Evolutionary conservation across 2,329 filamentous ascomycete genomes (phyloP).

Genomic region (Aspergillus ibericus): DNA sequence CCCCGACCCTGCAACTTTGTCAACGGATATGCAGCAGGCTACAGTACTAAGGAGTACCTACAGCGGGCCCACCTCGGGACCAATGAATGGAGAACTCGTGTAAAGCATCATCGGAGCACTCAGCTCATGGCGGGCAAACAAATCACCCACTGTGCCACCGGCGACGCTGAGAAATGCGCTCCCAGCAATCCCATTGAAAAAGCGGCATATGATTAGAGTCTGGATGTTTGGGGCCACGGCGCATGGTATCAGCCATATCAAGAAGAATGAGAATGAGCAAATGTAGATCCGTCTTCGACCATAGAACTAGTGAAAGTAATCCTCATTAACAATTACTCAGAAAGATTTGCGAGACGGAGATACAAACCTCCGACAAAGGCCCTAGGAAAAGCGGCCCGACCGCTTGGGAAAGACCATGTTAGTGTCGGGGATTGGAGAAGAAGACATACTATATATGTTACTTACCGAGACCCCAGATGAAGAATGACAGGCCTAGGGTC

Average conservation of each 20-base stretch:
- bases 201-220: conserved; percentile 75
- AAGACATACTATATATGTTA: conserved; percentile 8
- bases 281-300: conserved; percentile 81
- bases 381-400: conserved; percentile 64
- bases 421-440: conserved; percentile 5
- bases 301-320: conserved; percentile 61
- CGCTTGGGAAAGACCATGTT: conserved; percentile 25
- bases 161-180: conserved; percentile 66
- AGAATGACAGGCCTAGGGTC: conserved; percentile 77
- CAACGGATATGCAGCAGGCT: conserved; percentile 9
- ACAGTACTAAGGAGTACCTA: conserved; percentile 21
- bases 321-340: neutral
- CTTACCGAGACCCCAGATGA: conserved; percentile 71
- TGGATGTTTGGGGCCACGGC: conserved; percentile 79
- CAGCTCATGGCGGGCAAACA: conserved; percentile 69
- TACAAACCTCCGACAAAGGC: conserved; percentile 59
- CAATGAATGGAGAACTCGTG: conserved; percentile 60
- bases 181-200: conserved; percentile 57
- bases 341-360: neutral
- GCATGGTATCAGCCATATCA: conserved; percentile 78
- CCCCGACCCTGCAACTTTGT: conserved; percentile 56
- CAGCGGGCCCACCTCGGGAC: conserved; percentile 58
- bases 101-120: conserved; percentile 83
- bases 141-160: conserved; percentile 80
- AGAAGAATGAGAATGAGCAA: conserved; percentile 68